Evolutionary conservation across 441 rosid species (phyloP), one percentile per base, ranked within the genome.

Genomic region (Macaranga tanarius): DNA sequence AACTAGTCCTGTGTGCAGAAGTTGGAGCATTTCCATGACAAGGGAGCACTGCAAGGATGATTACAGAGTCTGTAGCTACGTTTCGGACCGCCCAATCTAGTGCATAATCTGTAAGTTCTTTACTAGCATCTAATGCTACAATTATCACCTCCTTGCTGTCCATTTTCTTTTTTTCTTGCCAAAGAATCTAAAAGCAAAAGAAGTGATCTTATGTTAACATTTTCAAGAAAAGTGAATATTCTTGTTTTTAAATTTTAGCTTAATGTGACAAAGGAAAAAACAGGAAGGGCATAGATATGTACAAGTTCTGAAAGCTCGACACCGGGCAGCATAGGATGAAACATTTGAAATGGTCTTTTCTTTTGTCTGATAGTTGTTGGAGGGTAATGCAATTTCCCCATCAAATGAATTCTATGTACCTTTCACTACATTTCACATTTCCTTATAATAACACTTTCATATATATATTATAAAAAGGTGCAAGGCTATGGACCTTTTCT

Each of bases 81-180:
- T 82, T 80, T 7, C 54, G 51, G 23, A 76, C 81, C 0, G 82
- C 78, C 87, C 87, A 84, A 56, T 80, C 78, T 0, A 84, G 65
- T 34, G 82, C 81, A 78, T 70, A 66, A 62, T 76, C 81, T 2
- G 80, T 74, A 60, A 80, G 80, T 65, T 80, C 85, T 67, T 78
- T 78, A 19, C 76, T 79, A 1, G 84, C 82, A 73, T 84, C 85
- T 40, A 82, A 73, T 15, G 81, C 85, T 52, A 84, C 84, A 20
- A 84, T 66, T 69, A 84, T 70, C 71, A 82, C 81, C 71, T 74
- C 79, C 70, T 72, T 76, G 5, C 77, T 66, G 15, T 73, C 82
- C 83, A 74, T 76, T 65, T 70, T 45, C 11, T 38, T 58, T 20
- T 31, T 40, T 17, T 4, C 44, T n/a, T 16, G 28, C 10, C 13